Base-by-base conservation (phyloP, 1,139 yeast genomes). In the Debaryomyces psychrophilus region DNA sequence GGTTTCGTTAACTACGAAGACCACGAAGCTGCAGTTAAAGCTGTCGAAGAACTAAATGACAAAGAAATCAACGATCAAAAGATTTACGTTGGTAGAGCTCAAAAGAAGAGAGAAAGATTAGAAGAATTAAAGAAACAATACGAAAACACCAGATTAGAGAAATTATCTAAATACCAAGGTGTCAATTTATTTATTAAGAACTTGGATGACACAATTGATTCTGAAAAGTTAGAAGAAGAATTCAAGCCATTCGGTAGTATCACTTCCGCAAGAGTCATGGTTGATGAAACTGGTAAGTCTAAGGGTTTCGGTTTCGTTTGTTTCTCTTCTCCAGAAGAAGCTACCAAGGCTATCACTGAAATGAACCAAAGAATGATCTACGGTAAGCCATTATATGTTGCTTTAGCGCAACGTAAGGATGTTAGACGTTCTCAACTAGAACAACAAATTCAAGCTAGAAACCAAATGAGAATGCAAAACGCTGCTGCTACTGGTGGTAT, bases 261-360 rank as follows among this genome's bases (percentile, higher is more conserved):
- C 76, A 90, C 98, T 59, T 89, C 97, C 54, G 97, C 95, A 58
- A 90, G 89, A 78, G 96, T 93, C 58, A 92, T 93, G 97, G 84
- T 87, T 65, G 97, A 90, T 68, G 97, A 92, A 63, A 72, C 83
- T 54, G 97, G 97, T 60, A 90, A 90, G 77, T 90, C 98, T 55
- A 92, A 89, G 81, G 98, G 99, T 59, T 93, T 93, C 69, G 99
- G 99, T 65, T 93, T 93, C 69, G 99, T 93, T 62, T 90, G 99
- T 77, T 95, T 87, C 87, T 85, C 97, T 49, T 76, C 95, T 56
- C 97, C 98, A 64, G 99, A 93, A 73, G 99, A 93, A 81, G 99
- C 99, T 59, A 89, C 97, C 63, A 90, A 90, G 79, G 99, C 99
- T 57, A 90, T 92, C 69, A 83, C 95, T 62, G 99, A 93, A 79